Conservation (phyloP, 495 filamentous ascomycete genomes). For the Penicillium salamii region DNA sequence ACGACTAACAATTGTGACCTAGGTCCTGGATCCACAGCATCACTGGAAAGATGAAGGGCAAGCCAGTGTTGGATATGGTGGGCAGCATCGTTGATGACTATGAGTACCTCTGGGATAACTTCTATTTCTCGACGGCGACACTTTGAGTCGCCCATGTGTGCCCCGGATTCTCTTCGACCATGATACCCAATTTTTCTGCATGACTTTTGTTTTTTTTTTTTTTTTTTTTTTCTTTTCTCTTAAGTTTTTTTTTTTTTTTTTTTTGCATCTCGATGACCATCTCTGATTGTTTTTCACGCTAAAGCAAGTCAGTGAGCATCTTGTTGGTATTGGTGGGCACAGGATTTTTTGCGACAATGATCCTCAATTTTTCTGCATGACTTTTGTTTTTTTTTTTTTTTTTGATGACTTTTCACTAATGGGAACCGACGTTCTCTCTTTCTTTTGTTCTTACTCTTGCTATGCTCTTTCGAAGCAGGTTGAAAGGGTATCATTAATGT, state of each 20-base stretch:
- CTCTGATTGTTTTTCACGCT: too few relatives aligned
- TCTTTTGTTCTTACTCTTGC: conserved; percentile 12
- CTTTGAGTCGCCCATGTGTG: conserved; percentile 36
- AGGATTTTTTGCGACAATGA: conserved; percentile 16
- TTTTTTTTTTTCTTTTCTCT: too few relatives aligned
- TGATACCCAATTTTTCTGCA: conserved; percentile 22
- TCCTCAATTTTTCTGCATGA: conserved; percentile 17
- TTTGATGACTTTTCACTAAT: not conserved
- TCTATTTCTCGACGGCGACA: conserved; percentile 81
- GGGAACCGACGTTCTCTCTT: not conserved
- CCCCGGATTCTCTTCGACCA: conserved; percentile 11
- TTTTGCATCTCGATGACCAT: too few relatives aligned
- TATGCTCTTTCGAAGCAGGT: not conserved
- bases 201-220: conserved; percentile 3
- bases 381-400: conserved; percentile 1
- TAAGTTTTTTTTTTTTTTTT: conserved; percentile 13
- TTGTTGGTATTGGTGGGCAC: too few relatives aligned
- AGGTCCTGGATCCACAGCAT: conserved; percentile 59
- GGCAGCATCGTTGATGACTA: conserved; percentile 89
- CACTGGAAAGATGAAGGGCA: conserved; percentile 65
- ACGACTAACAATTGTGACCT: conserved; percentile 29
- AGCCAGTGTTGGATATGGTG: conserved; percentile 75
- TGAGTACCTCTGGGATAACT: conserved; percentile 96
- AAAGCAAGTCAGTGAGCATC: too few relatives aligned
- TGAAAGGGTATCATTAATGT: conserved; percentile 27